Percentiles rank a stretch among this genome's conserved stretches.
Evolutionary conservation across 371 early-diverging fungal genomes (phyloP).

Genomic region (Sporodiniella umbellata): DNA sequence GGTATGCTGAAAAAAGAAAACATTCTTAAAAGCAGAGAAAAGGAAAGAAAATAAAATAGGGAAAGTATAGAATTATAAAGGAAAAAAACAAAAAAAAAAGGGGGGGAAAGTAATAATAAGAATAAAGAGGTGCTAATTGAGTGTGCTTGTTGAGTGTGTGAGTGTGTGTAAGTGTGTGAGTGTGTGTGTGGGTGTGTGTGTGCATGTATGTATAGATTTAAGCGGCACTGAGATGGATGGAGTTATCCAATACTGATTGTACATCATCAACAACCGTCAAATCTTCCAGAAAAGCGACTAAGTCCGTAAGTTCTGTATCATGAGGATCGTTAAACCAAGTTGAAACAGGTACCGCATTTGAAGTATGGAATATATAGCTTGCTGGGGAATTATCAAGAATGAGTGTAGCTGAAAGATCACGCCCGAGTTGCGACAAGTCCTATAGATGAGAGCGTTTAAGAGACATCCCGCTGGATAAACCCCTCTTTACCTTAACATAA

Average conservation of each 20-base stretch:
- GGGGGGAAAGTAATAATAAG: not conserved
- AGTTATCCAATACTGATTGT: conserved; percentile 70
- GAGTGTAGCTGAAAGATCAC: conserved; percentile 76
- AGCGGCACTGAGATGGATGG: conserved; percentile 18
- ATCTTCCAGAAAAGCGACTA: conserved; percentile 92
- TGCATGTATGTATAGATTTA: conserved; percentile 4
- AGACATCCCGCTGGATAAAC: not conserved
- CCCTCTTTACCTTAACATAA: conserved; percentile 85
- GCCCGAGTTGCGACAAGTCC: conserved; percentile 83
- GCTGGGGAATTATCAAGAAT: conserved; percentile 92
- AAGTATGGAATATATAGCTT: conserved; percentile 91
- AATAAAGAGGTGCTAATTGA: not conserved
- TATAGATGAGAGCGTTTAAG: conserved; percentile 26
- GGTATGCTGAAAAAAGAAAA: conserved; percentile 21
- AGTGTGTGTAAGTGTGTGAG: too few relatives aligned
- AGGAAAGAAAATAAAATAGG: conserved; percentile 5
- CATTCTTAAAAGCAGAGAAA: conserved; percentile 8
- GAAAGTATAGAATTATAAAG: not conserved
- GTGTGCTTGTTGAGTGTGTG: too few relatives aligned
- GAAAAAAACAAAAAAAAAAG: too few relatives aligned
- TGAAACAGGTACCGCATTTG: conserved; percentile 92
- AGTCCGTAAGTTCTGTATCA: conserved; percentile 88
- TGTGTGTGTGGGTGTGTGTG: too few relatives aligned
- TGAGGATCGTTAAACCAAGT: conserved; percentile 95
- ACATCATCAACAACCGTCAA: conserved; percentile 88